Percentiles rank a stretch among this genome's conserved stretches.
phyloP scores from a whole-genome alignment of 805 yeast species.

The Pichia thaimueangensis region DNA sequence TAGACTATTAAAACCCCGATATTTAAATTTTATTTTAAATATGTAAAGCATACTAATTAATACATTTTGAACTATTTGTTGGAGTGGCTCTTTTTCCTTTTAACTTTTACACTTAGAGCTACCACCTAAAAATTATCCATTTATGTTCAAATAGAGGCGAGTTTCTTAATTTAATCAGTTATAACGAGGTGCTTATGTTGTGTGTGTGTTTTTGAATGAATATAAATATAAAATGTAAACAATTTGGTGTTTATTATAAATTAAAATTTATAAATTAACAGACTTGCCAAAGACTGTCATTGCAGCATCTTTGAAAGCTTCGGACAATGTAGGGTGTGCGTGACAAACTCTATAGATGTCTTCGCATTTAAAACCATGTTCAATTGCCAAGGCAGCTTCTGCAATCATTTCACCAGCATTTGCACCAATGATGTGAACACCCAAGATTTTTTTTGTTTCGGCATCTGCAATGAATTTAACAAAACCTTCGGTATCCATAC shows the following conservation, averaged over 20 bases:
- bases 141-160: too few species aligned
- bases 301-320: constrained; percentile 98
- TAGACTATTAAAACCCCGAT: constrained; percentile 5
- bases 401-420: constrained; percentile 99
- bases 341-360: constrained; percentile 97
- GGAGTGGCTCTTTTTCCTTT: too few species aligned
- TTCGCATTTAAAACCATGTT: constrained; percentile 98
- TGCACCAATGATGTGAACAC: constrained; percentile 96
- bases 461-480: constrained; percentile 95
- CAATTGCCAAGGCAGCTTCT: constrained; percentile 95
- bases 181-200: too few species aligned
- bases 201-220: too few species aligned
- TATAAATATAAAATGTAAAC: too few species aligned
- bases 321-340: constrained; percentile 97
- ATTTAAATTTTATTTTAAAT: too few species aligned
- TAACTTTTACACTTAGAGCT: too few species aligned
- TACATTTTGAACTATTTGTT: too few species aligned
- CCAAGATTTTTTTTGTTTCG: constrained; percentile 92
- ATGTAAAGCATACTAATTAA: too few species aligned
- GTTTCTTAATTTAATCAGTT: too few species aligned
- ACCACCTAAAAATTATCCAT: too few species aligned
- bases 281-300: constrained; percentile 88
- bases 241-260: too few species aligned
- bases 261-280: constrained; percentile 74
- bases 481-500: constrained; percentile 93